Percentiles rank a stretch among this genome's conserved stretches.
Conservation (phyloP, 768 basidiomycete genomes). For the Tephrocybe sp. region DNA sequence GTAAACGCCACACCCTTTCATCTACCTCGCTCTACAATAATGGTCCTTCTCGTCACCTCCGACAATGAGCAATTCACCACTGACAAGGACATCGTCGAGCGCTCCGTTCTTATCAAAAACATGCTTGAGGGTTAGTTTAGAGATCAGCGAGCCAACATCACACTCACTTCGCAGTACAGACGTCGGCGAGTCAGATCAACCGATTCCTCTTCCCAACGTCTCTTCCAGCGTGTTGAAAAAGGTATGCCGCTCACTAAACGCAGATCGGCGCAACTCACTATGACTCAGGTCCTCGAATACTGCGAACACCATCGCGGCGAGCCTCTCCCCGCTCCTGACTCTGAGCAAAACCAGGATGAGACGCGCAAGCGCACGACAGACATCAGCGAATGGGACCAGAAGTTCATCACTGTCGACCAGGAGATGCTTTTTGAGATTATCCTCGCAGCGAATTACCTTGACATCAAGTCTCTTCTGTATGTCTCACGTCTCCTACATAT, state of each 20-base stretch:
- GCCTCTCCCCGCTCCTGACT: conserved; percentile 85
- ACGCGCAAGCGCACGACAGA: conserved; percentile 97
- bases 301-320: conserved; percentile 99
- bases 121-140: conserved; percentile 88
- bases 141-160: conserved; percentile 10
- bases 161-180: conserved; percentile 50
- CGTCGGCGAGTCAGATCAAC: conserved; percentile 91
- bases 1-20: conserved; percentile 19
- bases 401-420: conserved; percentile 98
- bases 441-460: conserved; percentile 98
- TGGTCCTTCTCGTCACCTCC: conserved; percentile 90
- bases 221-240: conserved; percentile 92
- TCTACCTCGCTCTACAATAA: conserved; percentile 28
- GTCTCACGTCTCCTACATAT: conserved; percentile 28
- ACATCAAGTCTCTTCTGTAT: conserved; percentile 97
- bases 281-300: conserved; percentile 88
- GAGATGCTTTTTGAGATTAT: conserved; percentile 99
- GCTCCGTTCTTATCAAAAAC: conserved; percentile 96
- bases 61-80: conserved; percentile 95
- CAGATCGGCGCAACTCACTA: not conserved
- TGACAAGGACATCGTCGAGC: conserved; percentile 93
- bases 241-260: conserved; percentile 39
- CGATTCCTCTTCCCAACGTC: conserved; percentile 94
- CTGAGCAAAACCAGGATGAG: conserved; percentile 85
- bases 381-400: conserved; percentile 99